Evolutionary conservation across 192 early-diverging fungal genomes (phyloP), one percentile per base, ranked within the genome.

Genomic region (Funneliformis mosseae): DNA sequence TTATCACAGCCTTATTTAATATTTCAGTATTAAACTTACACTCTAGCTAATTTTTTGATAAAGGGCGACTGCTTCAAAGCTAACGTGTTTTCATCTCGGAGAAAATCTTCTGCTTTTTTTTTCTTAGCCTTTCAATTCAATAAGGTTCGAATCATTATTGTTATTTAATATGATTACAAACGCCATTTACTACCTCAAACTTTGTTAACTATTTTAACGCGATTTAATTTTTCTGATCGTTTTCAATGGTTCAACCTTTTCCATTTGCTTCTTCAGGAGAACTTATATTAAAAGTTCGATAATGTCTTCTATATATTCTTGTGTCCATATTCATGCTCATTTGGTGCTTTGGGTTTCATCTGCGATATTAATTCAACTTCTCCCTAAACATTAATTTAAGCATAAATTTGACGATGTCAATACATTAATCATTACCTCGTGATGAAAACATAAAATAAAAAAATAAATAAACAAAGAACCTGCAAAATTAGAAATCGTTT

Each of bases 251-350:
- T 85, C 84, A 60, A 0, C 97, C 84, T 70, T 88, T 83, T 46
- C 83, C 80, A 25, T 82, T 89, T 7, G 92, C 88, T 27, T 92
- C 87, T 77, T 95, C 94, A 80, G 98, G 98, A 42, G 89, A 88
- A n/a, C 88, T 87, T 86, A 97, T 97, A 82, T 85, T 84, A 0
- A 92, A 91, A 1, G 97, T 99, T 16, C 98, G 45, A 99, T 98
- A 68, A 98, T 98, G 83, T 99, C 98, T 84, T 99, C 97, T 38
- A 99, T 86, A 83, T 97, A 99, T 83, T 99, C 97, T 6, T 98
- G 88, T 48, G 84, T 1, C 97, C 98, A 77, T 98, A 97, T 74
- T 99, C 98, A 82, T 94, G 88, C 38, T 97, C 97, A 45, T 84
- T 95, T 77, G 91, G 91, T n/a, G 93, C 97, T 83, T 97, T 98